A percentile compares a stretch with the other conserved stretches of the same genome.
These are phyloP conservation scores for Micractinium conductrix DNA, from an alignment of 139 green algal species.

Conservation along the genomic window DNA sequence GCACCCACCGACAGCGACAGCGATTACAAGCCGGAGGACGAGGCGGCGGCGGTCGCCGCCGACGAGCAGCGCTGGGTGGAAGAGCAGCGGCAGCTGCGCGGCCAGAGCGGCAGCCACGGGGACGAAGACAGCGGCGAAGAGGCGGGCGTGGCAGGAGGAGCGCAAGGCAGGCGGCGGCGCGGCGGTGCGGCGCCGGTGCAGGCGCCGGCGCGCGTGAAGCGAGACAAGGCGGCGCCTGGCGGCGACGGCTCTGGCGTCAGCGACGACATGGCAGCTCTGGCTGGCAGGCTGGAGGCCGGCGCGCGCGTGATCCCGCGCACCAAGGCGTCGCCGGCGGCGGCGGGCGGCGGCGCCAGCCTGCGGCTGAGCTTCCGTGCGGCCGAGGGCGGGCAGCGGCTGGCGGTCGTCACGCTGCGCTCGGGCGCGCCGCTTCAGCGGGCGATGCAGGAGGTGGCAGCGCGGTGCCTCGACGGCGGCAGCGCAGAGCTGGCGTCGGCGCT, in stretches of 20 bases:
- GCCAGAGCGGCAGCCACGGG: neutral
- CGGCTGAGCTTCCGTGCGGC: conserved; percentile 2
- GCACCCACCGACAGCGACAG: conserved; percentile 20
- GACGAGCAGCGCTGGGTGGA: conserved; percentile 6
- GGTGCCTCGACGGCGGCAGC: neutral
- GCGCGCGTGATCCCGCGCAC: too few species aligned
- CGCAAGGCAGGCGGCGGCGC: neutral
- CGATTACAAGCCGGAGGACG: neutral
- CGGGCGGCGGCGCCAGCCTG: conserved; percentile 1
- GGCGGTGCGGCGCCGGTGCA: too few species aligned
- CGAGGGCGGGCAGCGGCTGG: neutral
- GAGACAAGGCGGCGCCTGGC: neutral
- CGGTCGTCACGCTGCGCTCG: neutral
- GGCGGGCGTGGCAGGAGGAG: neutral
- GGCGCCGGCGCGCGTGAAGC: too few species aligned
- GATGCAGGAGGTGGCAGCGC: neutral
- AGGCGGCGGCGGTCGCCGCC: neutral
- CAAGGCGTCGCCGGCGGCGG: neutral
- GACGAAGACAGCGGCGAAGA: too few species aligned
- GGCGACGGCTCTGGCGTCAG: neutral
- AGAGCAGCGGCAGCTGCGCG: neutral
- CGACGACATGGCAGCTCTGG: neutral
- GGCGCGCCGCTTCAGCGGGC: neutral
- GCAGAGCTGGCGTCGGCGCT: neutral
- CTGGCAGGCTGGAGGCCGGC: neutral